phyloP scores from a whole-genome alignment of 1,139 yeast species.

The Sugiyamaella paludigena region DNA sequence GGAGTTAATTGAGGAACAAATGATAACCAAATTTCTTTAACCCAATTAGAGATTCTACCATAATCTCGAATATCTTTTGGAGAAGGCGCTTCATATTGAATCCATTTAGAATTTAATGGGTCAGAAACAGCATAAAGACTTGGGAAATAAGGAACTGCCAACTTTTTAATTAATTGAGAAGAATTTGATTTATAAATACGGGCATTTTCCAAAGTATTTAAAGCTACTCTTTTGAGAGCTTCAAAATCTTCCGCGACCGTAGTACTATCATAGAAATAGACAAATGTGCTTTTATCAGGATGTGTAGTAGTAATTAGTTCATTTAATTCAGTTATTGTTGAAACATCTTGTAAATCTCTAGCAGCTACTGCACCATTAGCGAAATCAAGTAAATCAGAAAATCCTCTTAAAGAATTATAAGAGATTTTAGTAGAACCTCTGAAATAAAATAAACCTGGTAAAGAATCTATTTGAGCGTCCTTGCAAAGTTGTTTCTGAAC shows the following conservation, averaged over 20 bases:
- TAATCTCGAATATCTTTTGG: conserved; percentile 39
- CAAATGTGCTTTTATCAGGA: conserved; percentile 29
- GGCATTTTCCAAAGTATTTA: conserved; percentile 37
- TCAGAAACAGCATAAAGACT: conserved; percentile 36
- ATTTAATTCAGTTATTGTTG: conserved; percentile 27
- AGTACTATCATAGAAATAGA: conserved; percentile 41
- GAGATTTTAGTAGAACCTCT: conserved; percentile 34
- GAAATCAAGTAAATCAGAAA: conserved; percentile 36
- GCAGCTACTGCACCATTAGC: conserved; percentile 35
- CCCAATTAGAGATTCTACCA: conserved; percentile 34
- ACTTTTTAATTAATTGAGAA: conserved; percentile 30
- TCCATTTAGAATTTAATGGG: conserved; percentile 26
- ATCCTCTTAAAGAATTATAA: conserved; percentile 37
- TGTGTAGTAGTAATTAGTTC: conserved; percentile 15
- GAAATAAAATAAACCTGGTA: conserved; percentile 38
- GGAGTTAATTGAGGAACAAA: conserved; percentile 40
- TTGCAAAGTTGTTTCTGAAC: conserved; percentile 35
- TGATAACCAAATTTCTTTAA: conserved; percentile 37
- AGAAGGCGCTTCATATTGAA: conserved; percentile 33
- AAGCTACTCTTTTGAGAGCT: conserved; percentile 37
- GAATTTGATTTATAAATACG: conserved; percentile 37
- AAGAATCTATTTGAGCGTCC: conserved; percentile 30
- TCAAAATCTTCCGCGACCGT: conserved; percentile 42
- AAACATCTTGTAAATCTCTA: conserved; percentile 29
- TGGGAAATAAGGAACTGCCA: conserved; percentile 35